Evolutionary conservation across 2,329 filamentous ascomycete genomes (phyloP), one percentile per base, ranked within the genome.

Genomic region (Rhynchosporium graminicola): DNA sequence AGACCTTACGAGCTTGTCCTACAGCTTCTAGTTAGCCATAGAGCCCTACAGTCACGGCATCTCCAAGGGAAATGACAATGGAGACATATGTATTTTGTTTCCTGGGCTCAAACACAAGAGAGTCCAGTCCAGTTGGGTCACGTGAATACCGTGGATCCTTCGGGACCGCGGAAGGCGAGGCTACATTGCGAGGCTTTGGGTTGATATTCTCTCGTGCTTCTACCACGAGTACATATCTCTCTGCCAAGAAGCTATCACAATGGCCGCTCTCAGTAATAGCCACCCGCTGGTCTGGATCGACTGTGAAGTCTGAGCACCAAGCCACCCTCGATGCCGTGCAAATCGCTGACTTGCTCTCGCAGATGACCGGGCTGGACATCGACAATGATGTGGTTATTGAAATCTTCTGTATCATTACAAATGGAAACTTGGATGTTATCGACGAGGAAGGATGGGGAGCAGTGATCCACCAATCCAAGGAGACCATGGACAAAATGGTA

Each of bases 291-390:
- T 74, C 31, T 74, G 72, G 72, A 73, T 74, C 28, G 72, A 74
- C 55, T 74, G 72, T 60, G 72, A 74, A 67, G 72, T 72, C 64
- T 45, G 63, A 59, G 40, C 45, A 51, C 43, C 60, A 57, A 52
- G 33, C 43, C 62, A 29, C 50, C 29, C 15, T 51, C 13, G 40
- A 46, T 50, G 4, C 43, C 45, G 40, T 62, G 45, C 13, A n/a
- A 28, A 20, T 45, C 26, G 38, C 48, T 65, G 57, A 66, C 61
- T 65, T 55, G 54, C 69, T 36, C 20, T 26, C 20, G 12, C 29
- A 96, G 92, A 99, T 99, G 95, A 98, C 92, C 38, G 92, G 92
- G 28, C 83, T 96, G 7, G 82, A 97, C 75, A 82, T 87, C 1
- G 84, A 90, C 63, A 86, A 80, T 38, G 94, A 98, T 73, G 87